Base-by-base conservation (phyloP, 768 basidiomycete genomes). In the Tephrocybe sp. region DNA sequence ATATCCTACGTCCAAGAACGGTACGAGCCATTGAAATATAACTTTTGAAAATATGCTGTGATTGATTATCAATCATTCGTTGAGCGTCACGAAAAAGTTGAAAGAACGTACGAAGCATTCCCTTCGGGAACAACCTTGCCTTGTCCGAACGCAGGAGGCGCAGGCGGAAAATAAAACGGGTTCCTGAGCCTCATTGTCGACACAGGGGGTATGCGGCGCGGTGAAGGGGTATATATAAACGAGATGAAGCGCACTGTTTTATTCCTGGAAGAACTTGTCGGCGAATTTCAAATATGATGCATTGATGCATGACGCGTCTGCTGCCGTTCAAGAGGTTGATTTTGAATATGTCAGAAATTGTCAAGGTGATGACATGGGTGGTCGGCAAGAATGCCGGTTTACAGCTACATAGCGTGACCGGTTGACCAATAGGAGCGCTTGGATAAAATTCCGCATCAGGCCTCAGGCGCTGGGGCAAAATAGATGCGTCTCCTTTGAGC, bases 1-100 rank as follows among this genome's bases (percentile, higher is more conserved):
- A 57, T 76, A 84, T 1, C 82, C 82, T 12, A 83, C 80, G 24
- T 68, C 64, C 4, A 84, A 67, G 52, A 85, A 74, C 1, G 80
- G 71, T 22, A 65, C 66, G 7, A 84, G 58, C 82, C 82, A 83
- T n/a, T 71, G 65, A 25, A 80, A 76, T 25, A 77, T 52, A 1
- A 82, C 60, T 27, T 67, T 68, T 7, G 79, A 81, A 18, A 77
- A 56, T 59, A 59, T 68, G 47, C 79, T 80, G 33, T n/a, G 21
- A 55, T 21, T 18, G 34, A 1, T 27, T 53, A n/a, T 13, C 31
- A 2, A 21, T 42, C 27, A 29, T 43, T 16, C 25, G 33, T 16
- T 29, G 16, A n/a, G n/a, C 43, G 22, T 19, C 36, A 36, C n/a
- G n/a, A n/a, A 42, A 12, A 7, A 13, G 11, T 25, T 1, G 4